Percentiles rank a stretch among this genome's conserved stretches.
Conservation (phyloP, 2,329 filamentous ascomycete species). For the Colletotrichum phormii region DNA sequence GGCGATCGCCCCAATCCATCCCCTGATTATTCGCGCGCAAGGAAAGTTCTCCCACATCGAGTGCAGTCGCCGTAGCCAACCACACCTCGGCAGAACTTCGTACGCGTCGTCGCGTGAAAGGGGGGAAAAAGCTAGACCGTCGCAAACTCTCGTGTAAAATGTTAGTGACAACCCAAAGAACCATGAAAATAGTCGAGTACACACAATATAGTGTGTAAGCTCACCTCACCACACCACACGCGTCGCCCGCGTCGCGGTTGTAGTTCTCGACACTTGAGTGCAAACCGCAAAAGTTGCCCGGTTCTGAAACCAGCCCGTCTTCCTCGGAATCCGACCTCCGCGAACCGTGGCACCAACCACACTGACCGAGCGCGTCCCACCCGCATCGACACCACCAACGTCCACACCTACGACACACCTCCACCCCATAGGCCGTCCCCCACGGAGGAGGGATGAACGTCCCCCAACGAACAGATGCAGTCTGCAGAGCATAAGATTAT, state of each 20-base stretch:
- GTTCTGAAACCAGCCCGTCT: slow-evolving; percentile 27
- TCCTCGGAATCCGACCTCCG: slow-evolving; percentile 23
- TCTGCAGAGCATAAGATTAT: not conserved
- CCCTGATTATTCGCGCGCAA: not conserved
- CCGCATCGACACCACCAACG: not conserved
- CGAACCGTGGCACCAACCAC: slow-evolving; percentile 11
- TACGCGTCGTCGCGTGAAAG: not conserved
- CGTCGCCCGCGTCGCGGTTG: not conserved
- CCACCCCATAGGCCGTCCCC: not conserved
- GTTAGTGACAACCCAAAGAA: not conserved
- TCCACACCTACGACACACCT: not conserved
- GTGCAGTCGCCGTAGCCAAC: not conserved
- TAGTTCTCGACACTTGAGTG: not conserved
- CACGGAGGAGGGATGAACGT: slow-evolving; percentile 2
- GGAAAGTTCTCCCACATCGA: not conserved
- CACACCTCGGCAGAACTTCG: not conserved
- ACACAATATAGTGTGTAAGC: not conserved
- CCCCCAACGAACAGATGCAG: not conserved
- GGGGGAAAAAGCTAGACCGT: not conserved
- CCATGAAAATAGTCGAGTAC: not conserved
- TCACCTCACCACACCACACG: not conserved
- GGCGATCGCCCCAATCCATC: not conserved
- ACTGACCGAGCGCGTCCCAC: slow-evolving; percentile 9
- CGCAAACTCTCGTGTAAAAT: not conserved
- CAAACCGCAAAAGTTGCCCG: not conserved